Evolutionary conservation across 75 land plant genomes (phyloP), one percentile per base, ranked within the genome.

Genomic region (Cunninghamia lanceolata): DNA sequence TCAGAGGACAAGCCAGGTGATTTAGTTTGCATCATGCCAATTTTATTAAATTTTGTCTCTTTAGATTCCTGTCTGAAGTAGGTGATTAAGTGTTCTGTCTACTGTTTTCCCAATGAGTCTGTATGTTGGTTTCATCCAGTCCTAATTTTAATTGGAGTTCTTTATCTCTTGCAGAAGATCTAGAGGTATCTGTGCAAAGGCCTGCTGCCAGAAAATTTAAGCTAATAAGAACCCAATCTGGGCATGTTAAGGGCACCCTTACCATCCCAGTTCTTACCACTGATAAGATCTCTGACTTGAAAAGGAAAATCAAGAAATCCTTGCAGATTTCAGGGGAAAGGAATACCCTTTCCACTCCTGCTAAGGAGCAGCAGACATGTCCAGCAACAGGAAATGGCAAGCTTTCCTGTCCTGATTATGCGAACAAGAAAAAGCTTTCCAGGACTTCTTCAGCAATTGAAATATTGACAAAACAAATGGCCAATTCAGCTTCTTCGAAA

Each of bases 191-290:
- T 28, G 85, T 16, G 13, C 40, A 59, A 32, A 91, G 85, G 83
- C 92, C 92, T 35, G 87, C 82, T n/a, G 92, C 89, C 30, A 85
- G 92, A 54, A 91, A 91, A 46, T 52, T 91, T 36, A 91, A 91
- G 87, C 82, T 91, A 30, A 84, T 88, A 84, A 82, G 89, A 28
- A 90, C 89, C 11, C 85, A 84, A 40, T 86, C 84, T 38, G 91
- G 91, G 30, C 84, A 84, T 36, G 84, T 91, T 10, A 83, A 63
- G 83, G 92, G 87, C 2, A 90, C 89, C 9, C 36, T 91, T 25
- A 91, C 89, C 3, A 88, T 91, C 32, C 92, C 92, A 28, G 89
- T 91, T 53, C 92, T 91, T 39, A 90, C 91, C 1, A 87, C 92
- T 25, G 92, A 91, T 83, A 91, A 63, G 8, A 87, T 91, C 21